Percentiles rank a stretch among this genome's conserved stretches.
Conservation (phyloP, 345 rosid species). For the Acer yangbiense region DNA sequence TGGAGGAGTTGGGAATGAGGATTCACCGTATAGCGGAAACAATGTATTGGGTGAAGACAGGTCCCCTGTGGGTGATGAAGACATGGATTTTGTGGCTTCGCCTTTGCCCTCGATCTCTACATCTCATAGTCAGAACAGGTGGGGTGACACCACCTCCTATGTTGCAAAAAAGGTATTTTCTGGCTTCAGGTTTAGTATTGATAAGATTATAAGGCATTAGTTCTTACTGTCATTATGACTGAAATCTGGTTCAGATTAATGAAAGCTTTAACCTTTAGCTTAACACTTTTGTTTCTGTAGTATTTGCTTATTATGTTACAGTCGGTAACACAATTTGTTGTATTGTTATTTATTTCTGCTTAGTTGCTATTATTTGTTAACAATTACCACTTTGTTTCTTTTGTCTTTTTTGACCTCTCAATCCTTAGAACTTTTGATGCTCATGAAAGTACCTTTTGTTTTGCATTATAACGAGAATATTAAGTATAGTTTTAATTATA, state of each 20-base stretch:
- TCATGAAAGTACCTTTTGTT: too few species aligned
- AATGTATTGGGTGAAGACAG: conserved; percentile 45
- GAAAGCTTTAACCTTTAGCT: not conserved
- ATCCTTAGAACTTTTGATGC: too few species aligned
- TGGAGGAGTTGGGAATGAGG: conserved; percentile 50
- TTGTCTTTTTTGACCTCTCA: too few species aligned
- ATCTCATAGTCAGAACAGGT: conserved; percentile 57
- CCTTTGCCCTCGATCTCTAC: conserved; percentile 52
- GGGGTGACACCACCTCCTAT: conserved; percentile 78
- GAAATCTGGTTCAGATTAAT: not conserved
- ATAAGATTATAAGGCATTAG: not conserved
- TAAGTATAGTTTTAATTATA: too few species aligned
- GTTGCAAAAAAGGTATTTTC: conserved; percentile 70
- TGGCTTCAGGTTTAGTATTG: conserved; percentile 1
- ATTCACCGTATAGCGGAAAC: conserved; percentile 73
- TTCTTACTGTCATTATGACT: not conserved
- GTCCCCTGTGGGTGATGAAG: conserved; percentile 47
- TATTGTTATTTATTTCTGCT: too few species aligned
- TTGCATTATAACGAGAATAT: too few species aligned
- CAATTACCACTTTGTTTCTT: too few species aligned
- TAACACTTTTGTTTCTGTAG: not conserved
- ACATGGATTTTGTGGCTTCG: conserved; percentile 42
- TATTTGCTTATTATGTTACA: not conserved
- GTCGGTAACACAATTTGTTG: not conserved
- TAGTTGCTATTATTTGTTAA: too few species aligned